Conservation (phyloP, 78 protist species). For the Guillardia theta region DNA sequence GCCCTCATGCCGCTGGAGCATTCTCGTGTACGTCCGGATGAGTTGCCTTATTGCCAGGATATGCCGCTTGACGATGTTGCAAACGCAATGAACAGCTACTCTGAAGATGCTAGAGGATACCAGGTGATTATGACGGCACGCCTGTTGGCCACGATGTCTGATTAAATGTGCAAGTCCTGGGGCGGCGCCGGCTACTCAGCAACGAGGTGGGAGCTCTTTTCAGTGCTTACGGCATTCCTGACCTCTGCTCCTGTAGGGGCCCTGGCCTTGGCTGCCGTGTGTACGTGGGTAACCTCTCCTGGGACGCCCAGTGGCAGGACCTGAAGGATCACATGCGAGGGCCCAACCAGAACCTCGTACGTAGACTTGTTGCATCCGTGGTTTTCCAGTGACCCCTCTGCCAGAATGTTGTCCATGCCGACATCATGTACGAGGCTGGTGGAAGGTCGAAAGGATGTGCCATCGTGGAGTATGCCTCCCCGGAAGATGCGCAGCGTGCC, state of each 20-base stretch:
- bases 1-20: too few relatives aligned
- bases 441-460: slow-evolving; percentile 30
- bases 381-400: too few relatives aligned
- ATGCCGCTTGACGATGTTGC: background rate
- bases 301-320: slow-evolving; percentile 36
- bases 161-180: background rate
- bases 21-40: too few relatives aligned
- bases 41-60: too few relatives aligned
- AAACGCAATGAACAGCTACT: background rate
- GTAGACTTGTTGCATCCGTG: too few relatives aligned
- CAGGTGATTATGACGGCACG: background rate
- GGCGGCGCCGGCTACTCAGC: background rate
- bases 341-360: background rate
- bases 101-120: background rate
- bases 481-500: background rate
- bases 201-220: background rate
- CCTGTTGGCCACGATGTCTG: background rate
- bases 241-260: background rate
- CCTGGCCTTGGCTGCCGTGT: background rate
- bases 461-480: slow-evolving; percentile 25
- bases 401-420: slow-evolving; percentile 5
- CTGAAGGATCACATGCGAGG: slow-evolving; percentile 51
- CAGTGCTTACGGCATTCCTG: background rate
- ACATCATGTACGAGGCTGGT: background rate
- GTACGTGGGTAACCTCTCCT: slow-evolving; percentile 53